Evolutionary conservation across 106 monocot species (phyloP), one percentile per base, ranked within the genome.

Genomic region (Amphibolis antarctica): DNA sequence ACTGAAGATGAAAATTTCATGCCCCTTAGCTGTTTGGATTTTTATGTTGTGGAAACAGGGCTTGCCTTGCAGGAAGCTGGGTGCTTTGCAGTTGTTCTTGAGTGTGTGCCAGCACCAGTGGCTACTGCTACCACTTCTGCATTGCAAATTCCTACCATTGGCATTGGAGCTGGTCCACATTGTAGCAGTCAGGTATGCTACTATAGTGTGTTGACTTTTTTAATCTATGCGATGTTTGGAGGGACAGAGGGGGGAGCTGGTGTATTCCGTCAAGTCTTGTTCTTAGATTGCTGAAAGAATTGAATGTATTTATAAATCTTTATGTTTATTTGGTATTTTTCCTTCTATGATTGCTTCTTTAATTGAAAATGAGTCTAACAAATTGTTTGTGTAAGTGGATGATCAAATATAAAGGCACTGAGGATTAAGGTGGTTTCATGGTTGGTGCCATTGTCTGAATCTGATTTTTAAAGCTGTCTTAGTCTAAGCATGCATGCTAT

Each of bases 61-160:
- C 52, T 96, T 20, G 94, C 94, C 3, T 65, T 96, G 79, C 94
- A 96, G 67, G 89, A 89, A 44, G 89, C 82, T 5, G 94, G 94
- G 1, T 96, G 89, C 74, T 96, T 96, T 65, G 69, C 89, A 12
- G 76, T 96, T 42, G 94, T 96, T 30, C 68, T 96, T 56, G 94
- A 96, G 71, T 89, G 89, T 31, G 86, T 96, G 19, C 89, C 94
- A 2, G 83, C 76, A 1, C 89, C 86, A 6, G 89, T 96, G 24
- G 94, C 94, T 36, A 86, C 94, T 26, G 89, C 94, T 10, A 65
- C 84, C 0, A 96, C 94, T 44, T 65, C 77, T 24, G 83, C 94
- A 1, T 71, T 96, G 12, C 55, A 75, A 43, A 89, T 96, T 15
- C 94, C 94, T 10, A 89, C 94, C 9, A 89, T 96, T 63, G 94